phyloP scores from a whole-genome alignment of 139 green algal species.

The Chlamydomonas schloesseri region DNA sequence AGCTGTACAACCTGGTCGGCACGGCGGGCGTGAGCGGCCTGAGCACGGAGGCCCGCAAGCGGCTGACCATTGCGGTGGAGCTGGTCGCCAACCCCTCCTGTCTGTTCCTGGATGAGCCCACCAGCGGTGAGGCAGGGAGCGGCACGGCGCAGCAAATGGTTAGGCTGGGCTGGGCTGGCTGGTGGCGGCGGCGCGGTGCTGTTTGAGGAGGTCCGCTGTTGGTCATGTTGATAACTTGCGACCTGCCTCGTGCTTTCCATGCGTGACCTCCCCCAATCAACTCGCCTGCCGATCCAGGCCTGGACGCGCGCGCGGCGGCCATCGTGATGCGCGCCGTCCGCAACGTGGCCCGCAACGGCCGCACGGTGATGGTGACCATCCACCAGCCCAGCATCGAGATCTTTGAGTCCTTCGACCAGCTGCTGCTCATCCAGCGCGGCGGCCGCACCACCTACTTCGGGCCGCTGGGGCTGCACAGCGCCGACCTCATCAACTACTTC shows the following conservation, averaged over 20 bases:
- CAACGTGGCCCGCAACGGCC: conserved; percentile 82
- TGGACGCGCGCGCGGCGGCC: conserved; percentile 88
- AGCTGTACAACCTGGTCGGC: conserved; percentile 55
- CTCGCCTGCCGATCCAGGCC: too few species aligned
- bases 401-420: conserved; percentile 82
- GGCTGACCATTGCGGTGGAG: conserved; percentile 94
- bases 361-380: conserved; percentile 94
- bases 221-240: too few species aligned
- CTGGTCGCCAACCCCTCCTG: conserved; percentile 86
- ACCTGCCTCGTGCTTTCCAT: too few species aligned
- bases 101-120: conserved; percentile 74
- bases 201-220: too few species aligned
- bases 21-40: conserved; percentile 66
- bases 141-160: too few species aligned
- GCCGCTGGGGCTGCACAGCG: conserved; percentile 71
- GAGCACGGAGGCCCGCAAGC: conserved; percentile 90
- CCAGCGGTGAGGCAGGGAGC: conserved; percentile 10
- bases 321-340: conserved; percentile 89
- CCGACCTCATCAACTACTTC: conserved; percentile 80
- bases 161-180: too few species aligned
- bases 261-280: background rate
- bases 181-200: too few species aligned
- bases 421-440: conserved; percentile 79
- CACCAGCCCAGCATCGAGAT: conserved; percentile 91
- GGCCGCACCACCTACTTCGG: conserved; percentile 87